A percentile compares a stretch with the other conserved stretches of the same genome.
phyloP scores from a whole-genome alignment of 2,329 filamentous ascomycete genomes.

The Fusarium sp. region DNA sequence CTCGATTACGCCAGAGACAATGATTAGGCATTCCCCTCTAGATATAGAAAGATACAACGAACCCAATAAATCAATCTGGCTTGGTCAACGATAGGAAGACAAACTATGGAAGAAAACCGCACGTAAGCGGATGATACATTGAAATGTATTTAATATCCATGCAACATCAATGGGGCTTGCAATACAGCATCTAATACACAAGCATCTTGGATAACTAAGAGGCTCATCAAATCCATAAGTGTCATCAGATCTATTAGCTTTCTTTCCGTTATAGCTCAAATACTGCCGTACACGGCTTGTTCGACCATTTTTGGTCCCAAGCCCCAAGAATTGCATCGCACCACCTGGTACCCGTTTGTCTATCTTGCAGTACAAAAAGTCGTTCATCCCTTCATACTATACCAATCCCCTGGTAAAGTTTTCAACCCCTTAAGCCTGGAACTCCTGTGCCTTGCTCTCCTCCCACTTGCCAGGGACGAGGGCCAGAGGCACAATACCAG shows the following conservation, averaged over 20 bases:
- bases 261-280: slow-evolving; percentile 44
- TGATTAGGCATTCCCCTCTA: background rate
- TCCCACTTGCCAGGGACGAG: slow-evolving; percentile 74
- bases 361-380: slow-evolving; percentile 50
- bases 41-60: background rate
- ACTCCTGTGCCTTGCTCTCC: slow-evolving; percentile 69
- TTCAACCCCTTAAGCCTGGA: slow-evolving; percentile 58
- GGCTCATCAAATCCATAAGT: slow-evolving; percentile 20
- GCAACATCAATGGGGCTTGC: background rate
- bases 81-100: background rate
- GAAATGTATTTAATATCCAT: background rate
- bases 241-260: slow-evolving; percentile 46
- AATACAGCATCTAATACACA: background rate
- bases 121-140: background rate
- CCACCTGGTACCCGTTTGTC: slow-evolving; percentile 43
- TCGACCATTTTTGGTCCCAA: slow-evolving; percentile 33
- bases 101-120: background rate
- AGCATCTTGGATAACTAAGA: background rate
- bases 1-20: background rate
- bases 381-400: slow-evolving; percentile 37
- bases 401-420: slow-evolving; percentile 10
- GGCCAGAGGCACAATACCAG: slow-evolving; percentile 93
- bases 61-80: background rate
- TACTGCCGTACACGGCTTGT: slow-evolving; percentile 44
- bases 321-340: slow-evolving; percentile 40